phyloP scores from a whole-genome alignment of 352 stramenopile genomes.

The Thalassiosira livingstoniorum region DNA sequence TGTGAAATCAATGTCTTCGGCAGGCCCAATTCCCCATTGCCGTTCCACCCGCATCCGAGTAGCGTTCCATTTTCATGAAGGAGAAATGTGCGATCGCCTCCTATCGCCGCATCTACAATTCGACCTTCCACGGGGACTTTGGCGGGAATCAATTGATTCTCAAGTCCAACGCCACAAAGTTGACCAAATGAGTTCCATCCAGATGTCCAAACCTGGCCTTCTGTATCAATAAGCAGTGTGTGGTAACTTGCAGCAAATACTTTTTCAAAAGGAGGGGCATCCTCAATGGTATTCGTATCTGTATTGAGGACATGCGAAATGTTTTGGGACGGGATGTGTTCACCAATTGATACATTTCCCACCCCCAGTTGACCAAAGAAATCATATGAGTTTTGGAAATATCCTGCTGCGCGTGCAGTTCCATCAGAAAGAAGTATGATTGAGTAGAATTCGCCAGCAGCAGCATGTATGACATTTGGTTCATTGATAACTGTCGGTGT shows the following conservation, averaged over 20 bases:
- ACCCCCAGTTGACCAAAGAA: slow-evolving; percentile 55
- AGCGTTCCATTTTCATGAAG: slow-evolving; percentile 51
- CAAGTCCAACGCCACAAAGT: slow-evolving; percentile 54
- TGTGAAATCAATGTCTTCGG: too few species aligned
- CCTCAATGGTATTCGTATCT: slow-evolving; percentile 39
- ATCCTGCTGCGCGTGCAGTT: slow-evolving; percentile 53
- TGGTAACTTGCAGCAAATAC: slow-evolving; percentile 56
- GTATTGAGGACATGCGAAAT: slow-evolving; percentile 46
- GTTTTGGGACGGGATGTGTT: slow-evolving; percentile 41
- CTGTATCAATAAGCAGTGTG: slow-evolving; percentile 54
- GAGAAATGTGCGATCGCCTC: slow-evolving; percentile 55
- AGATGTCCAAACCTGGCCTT: slow-evolving; percentile 49
- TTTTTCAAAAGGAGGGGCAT: slow-evolving; percentile 40
- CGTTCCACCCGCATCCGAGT: slow-evolving; percentile 61
- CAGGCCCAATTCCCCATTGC: too few species aligned
- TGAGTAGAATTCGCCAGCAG: slow-evolving; percentile 44
- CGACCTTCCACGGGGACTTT: slow-evolving; percentile 23
- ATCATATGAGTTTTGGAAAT: slow-evolving; percentile 51
- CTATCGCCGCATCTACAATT: slow-evolving; percentile 46
- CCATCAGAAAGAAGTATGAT: slow-evolving; percentile 52
- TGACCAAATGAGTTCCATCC: slow-evolving; percentile 56
- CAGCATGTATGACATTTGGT: slow-evolving; percentile 7
- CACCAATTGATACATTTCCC: slow-evolving; percentile 29
- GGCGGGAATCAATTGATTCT: slow-evolving; percentile 50
- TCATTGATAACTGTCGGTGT: slow-evolving; percentile 3